Base-by-base conservation (phyloP, 208 protist species). In the Lotmaria passim region DNA sequence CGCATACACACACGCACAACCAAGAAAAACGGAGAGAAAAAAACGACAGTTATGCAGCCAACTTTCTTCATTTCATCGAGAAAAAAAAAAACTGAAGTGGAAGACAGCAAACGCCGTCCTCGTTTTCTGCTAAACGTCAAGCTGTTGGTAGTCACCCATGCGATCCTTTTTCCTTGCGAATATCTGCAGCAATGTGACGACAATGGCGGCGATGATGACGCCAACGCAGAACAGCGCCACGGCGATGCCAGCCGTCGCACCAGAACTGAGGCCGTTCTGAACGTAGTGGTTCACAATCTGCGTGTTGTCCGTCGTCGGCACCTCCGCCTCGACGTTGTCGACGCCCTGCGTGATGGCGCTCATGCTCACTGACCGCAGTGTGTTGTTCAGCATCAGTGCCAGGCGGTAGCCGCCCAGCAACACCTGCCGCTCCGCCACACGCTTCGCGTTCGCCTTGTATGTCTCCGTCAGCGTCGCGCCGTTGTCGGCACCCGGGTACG, bases 401-500 rank as follows among this genome's bases (percentile, higher is more conserved):
- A 79, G 50, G 17, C 74, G 74, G 68, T 79, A 70, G 43, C 56
- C 50, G 44, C 10, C 68, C n/a, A 65, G 57, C 47, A 73, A 34
- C 68, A 73, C 57, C 44, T 57, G 58, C 7, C 68, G 68, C 36
- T 73, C 68, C 24, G 68, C 23, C 23, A 73, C 41, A 8, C 10
- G 15, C 60, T 61, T 66, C 7, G 55, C 60, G 44, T 55, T 44
- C n/a, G 26, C 26, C 60, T 70, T 57, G 75, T 90, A 90, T 1
- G 60, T 58, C 0, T 64, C 64, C 8, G 41, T 70, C 21, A 90
- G 46, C 19, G 56, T 59, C 21, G 39, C 59, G 7, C 77, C 79
- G 34, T 85, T 60, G 0, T 44, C 41, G 1, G 74, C 67, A 19
- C 78, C 79, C 24, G 69, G 55, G 72, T 90, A 90, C 6, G 65